Base-by-base conservation (phyloP, 2,329 filamentous ascomycete species). In the Gaeumannomyces sp. region DNA sequence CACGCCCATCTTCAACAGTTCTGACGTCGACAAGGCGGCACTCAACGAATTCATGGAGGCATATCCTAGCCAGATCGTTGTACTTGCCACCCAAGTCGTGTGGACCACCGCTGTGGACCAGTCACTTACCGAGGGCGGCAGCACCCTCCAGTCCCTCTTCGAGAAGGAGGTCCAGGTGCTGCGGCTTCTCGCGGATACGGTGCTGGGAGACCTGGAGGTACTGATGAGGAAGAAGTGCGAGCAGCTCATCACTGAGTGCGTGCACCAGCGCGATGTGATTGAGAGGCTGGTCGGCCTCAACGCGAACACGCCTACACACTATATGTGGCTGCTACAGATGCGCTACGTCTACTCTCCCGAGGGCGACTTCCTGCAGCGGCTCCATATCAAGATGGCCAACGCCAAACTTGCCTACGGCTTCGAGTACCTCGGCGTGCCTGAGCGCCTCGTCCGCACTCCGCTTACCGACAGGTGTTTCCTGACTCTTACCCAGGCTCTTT, bases 401-500 rank as follows among this genome's bases (percentile, higher is more conserved):
- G 94, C 95, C 28, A 91, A 89, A 70, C 87, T 99, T 67, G 92
- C 91, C 72, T 99, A 99, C 74, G 95, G 95, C 61, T 99, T 98
- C 71, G 95, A 99, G 76, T 99, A 99, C 73, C 85, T 99, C 29
- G 95, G 95, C 74, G 94, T 99, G 63, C 91, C 95, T 5, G 95
- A 99, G 73, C 90, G 96, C 65, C 90, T 99, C 67, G 96, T 99
- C 66, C 88, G 95, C 70, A 99, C 95, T 22, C 96, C 96, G 64
- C 86, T 99, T 67, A 99, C 95, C 0, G 96, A 99, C 76, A 90
- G 96, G 68, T 99, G 95, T 78, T 99, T 99, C 85, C 86, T 98
- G 67, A 99, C 96, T 7, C 88, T 99, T 65, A 98, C 94, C 3
- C 95, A 99, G 79, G 95, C 93, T 14, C 83, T 99, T 61, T 96